A percentile compares a stretch with the other conserved stretches of the same genome.
Conservation (phyloP, 495 filamentous ascomycete genomes). For the Annulohypoxylon moriforme region DNA sequence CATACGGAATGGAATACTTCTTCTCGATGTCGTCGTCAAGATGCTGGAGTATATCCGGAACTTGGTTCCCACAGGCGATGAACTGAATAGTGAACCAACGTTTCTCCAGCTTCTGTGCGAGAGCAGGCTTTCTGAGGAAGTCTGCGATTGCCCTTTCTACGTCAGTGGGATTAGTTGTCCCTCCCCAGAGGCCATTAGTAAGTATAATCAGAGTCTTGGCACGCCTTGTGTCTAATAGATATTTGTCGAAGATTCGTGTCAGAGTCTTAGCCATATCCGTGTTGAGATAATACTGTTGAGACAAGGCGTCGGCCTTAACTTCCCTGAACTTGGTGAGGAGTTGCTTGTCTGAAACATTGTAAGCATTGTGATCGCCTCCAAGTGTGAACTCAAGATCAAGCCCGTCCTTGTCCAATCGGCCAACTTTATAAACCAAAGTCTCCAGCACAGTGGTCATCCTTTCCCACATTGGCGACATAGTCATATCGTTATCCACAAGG, state of each 20-base stretch:
- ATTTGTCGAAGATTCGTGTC: conserved; percentile 20
- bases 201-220: conserved; percentile 21
- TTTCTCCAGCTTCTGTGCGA: conserved; percentile 15
- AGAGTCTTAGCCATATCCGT: conserved; percentile 19
- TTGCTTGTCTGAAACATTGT: neutral
- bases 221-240: conserved; percentile 2
- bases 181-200: conserved; percentile 17
- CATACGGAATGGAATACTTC: conserved; percentile 23
- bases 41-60: conserved; percentile 20
- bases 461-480: conserved; percentile 7
- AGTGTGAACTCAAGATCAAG: conserved; percentile 24
- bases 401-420: conserved; percentile 10
- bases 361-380: conserved; percentile 1
- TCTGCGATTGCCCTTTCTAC: conserved; percentile 18
- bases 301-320: conserved; percentile 6
- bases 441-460: conserved; percentile 12
- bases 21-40: conserved; percentile 18
- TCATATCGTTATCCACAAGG: conserved; percentile 22
- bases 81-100: conserved; percentile 30
- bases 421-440: conserved; percentile 12
- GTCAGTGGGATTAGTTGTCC: neutral
- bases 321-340: conserved; percentile 9
- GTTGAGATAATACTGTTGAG: neutral
- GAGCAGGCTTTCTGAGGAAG: conserved; percentile 17
- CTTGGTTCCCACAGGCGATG: conserved; percentile 1